Evolutionary conservation across 2,329 filamentous ascomycete genomes (phyloP).

Genomic region (Gaeumannomyces tritici): DNA sequence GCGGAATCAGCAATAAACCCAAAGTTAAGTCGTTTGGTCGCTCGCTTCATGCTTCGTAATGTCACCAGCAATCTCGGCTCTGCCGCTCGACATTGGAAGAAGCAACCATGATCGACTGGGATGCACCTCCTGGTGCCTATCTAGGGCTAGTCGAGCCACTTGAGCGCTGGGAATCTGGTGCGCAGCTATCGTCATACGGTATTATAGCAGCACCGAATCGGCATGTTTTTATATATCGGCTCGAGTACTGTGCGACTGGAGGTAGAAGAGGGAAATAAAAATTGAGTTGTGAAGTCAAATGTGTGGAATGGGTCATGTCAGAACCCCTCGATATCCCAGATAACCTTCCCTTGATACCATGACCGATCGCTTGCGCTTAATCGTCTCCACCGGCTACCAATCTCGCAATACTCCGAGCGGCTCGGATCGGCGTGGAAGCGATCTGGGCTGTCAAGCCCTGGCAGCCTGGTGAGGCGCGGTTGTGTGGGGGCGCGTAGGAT

Average conservation of each 20-base stretch:
- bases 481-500: background rate
- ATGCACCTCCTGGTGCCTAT: background rate
- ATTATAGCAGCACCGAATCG: background rate
- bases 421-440: background rate
- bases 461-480: background rate
- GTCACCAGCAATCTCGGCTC: background rate
- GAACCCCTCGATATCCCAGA: too few relatives aligned
- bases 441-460: background rate
- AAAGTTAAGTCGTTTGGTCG: background rate
- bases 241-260: background rate
- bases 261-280: background rate
- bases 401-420: background rate
- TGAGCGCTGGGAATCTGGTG: background rate
- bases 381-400: background rate
- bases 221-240: background rate
- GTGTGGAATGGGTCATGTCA: too few relatives aligned
- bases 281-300: too few relatives aligned
- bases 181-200: background rate
- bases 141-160: background rate
- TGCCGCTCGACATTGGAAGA: background rate
- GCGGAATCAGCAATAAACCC: background rate
- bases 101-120: background rate
- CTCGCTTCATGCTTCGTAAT: background rate
- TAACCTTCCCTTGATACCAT: background rate
- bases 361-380: too few relatives aligned